These are phyloP conservation scores for Calonectria pseudoreteaudii DNA, from an alignment of 2,329 filamentous ascomycete species.

Conservation along the genomic window DNA sequence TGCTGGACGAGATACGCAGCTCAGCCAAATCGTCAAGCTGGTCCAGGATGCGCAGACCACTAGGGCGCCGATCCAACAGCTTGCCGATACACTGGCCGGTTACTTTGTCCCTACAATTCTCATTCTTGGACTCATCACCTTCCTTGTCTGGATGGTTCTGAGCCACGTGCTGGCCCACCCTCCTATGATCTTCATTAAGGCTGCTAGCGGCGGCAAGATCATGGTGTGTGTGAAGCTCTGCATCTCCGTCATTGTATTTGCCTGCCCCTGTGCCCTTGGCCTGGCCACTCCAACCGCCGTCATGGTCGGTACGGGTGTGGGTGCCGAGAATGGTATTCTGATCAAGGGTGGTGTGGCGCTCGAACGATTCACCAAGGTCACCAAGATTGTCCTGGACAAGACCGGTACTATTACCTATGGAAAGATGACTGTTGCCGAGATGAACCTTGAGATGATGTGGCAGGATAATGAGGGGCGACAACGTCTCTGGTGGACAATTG, in stretches of 20 bases:
- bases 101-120: conserved; percentile 95
- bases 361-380: conserved; percentile 90
- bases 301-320: conserved; percentile 98
- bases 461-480: conserved; percentile 73
- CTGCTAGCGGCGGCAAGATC: conserved; percentile 86
- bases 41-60: conserved; percentile 97
- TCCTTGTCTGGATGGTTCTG: conserved; percentile 92
- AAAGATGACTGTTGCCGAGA: conserved; percentile 90
- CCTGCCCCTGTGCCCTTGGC: conserved; percentile 96
- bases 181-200: conserved; percentile 87
- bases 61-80: conserved; percentile 91
- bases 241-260: conserved; percentile 98
- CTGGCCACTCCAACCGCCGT: conserved; percentile 96
- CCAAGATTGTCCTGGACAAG: conserved; percentile 93
- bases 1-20: conserved; percentile 93
- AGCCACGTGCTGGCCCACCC: conserved; percentile 87
- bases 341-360: conserved; percentile 95
- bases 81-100: conserved; percentile 91
- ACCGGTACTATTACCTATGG: conserved; percentile 95
- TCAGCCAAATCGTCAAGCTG: conserved; percentile 98
- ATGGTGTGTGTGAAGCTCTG: conserved; percentile 98
- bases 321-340: conserved; percentile 95
- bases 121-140: conserved; percentile 84
- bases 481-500: conserved; percentile 92
- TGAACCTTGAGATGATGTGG: conserved; percentile 77